Base-by-base conservation (phyloP, 2,329 filamentous ascomycete species). In the Colletotrichum sp. region DNA sequence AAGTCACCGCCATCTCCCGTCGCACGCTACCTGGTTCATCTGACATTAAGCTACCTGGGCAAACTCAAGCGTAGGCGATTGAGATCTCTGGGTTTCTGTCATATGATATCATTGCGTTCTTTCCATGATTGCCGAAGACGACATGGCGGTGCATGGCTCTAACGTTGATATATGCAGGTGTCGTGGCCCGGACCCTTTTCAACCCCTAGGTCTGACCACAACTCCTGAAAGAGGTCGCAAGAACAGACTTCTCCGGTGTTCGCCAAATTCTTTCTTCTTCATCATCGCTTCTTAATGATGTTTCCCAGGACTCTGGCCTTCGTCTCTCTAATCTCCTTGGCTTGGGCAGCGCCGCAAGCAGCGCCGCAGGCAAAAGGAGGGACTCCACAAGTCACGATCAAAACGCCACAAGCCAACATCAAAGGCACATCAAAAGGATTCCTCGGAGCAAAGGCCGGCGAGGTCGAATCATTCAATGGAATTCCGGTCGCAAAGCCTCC, bases 401-500 rank as follows among this genome's bases (percentile, higher is more conserved):
- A 76, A 28, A 55, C 26, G 5, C 74, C 74, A 6, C 70, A 60
- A 18, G 74, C 74, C 7, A 76, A 60, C 13, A 32, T 76, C 26
- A 74, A 60, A n/a, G 74, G 74, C 16, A 69, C 39, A 13, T 32
- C 70, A 2, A 76, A 76, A 65, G 74, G 65, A 8, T 62, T 74
- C 18, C 71, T 74, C 10, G 74, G 74, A 9, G 64, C 65, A 8
- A 65, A 76, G 8, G 59, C 34, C 9, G 74, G 70, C 18, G 64
- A 74, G 34, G 86, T 93, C 13, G 92, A 94, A 71, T 87, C 85
- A 16, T 94, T 93, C 84, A 88, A 88, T 75, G 84, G 83, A 28
- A 83, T 93, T 9, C 91, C 90, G 0, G 93, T 89, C 79, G 91
- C 90, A 3, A 87, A 90, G 72, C 88, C 91, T 34, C 91, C 91